phyloP scores from a whole-genome alignment of 2,329 filamentous ascomycete genomes.

The Eutypella sp. region DNA sequence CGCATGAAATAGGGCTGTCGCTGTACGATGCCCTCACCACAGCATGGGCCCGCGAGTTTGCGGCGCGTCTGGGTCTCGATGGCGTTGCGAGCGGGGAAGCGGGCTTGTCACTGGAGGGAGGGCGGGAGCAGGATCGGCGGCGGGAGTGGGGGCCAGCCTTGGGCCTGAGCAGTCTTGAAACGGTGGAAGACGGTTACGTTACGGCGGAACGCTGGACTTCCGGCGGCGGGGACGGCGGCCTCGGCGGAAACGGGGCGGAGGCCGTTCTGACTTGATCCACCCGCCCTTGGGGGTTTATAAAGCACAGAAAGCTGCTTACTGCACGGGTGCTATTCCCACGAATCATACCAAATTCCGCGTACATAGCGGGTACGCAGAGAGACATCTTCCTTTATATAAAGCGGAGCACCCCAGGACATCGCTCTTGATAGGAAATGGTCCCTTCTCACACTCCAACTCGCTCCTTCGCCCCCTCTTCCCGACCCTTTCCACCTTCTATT shows the following conservation, averaged over 20 bases:
- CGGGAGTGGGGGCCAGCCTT: background rate
- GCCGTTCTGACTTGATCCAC: too few species aligned
- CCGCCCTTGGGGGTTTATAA: too few species aligned
- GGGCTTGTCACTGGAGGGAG: background rate
- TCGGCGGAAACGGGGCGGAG: background rate
- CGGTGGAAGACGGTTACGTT: background rate
- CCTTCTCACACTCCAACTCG: too few species aligned
- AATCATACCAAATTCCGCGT: too few species aligned
- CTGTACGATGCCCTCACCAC: background rate
- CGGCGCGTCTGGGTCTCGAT: constrained; percentile 2
- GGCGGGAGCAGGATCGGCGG: background rate
- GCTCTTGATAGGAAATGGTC: too few species aligned
- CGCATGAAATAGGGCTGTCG: background rate
- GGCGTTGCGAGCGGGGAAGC: background rate
- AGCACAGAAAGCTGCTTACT: too few species aligned
- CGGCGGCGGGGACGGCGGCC: background rate
- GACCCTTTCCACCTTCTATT: too few species aligned
- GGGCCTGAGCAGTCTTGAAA: background rate
- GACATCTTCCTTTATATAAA: too few species aligned
- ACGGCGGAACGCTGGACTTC: background rate
- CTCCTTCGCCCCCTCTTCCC: too few species aligned
- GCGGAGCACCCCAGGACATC: too few species aligned
- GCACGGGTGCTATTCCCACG: too few species aligned
- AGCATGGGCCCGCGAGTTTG: constrained; percentile 9
- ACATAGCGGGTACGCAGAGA: too few species aligned